Conservation (phyloP, 2,329 filamentous ascomycete species). For the Xylariaceae sp. region DNA sequence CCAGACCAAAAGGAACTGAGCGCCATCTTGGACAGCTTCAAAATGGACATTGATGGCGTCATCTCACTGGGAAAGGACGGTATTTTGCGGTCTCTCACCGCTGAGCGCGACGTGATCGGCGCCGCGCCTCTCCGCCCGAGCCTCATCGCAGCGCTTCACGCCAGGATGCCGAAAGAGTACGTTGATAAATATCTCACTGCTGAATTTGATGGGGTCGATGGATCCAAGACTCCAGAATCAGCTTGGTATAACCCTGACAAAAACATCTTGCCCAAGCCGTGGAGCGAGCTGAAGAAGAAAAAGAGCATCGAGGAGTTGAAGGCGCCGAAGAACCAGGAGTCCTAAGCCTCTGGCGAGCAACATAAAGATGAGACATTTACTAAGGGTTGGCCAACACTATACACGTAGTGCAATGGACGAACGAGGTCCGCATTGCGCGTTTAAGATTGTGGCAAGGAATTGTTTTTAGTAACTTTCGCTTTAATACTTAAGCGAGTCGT, state of each 20-base stretch:
- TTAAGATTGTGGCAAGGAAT: neutral
- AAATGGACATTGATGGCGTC: constrained; percentile 5
- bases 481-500: neutral
- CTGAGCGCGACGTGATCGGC: constrained; percentile 10
- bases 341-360: neutral
- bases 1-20: constrained; percentile 10
- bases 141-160: constrained; percentile 10
- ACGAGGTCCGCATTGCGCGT: neutral
- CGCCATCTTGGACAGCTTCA: constrained; percentile 4
- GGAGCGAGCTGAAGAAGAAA: constrained; percentile 9
- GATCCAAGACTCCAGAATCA: constrained; percentile 7
- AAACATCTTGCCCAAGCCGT: constrained; percentile 6
- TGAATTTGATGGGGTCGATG: constrained; percentile 9
- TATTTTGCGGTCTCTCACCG: constrained; percentile 11
- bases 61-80: constrained; percentile 14
- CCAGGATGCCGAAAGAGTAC: constrained; percentile 5
- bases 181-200: constrained; percentile 3
- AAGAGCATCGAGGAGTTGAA: neutral
- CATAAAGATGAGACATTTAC: neutral
- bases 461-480: neutral
- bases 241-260: constrained; percentile 13
- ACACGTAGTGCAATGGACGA: neutral
- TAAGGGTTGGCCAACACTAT: neutral
- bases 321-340: neutral
- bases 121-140: constrained; percentile 11